Evolutionary conservation across 257 asterid genomes (phyloP), one percentile per base, ranked within the genome.

Genomic region (Scutellaria barbata): DNA sequence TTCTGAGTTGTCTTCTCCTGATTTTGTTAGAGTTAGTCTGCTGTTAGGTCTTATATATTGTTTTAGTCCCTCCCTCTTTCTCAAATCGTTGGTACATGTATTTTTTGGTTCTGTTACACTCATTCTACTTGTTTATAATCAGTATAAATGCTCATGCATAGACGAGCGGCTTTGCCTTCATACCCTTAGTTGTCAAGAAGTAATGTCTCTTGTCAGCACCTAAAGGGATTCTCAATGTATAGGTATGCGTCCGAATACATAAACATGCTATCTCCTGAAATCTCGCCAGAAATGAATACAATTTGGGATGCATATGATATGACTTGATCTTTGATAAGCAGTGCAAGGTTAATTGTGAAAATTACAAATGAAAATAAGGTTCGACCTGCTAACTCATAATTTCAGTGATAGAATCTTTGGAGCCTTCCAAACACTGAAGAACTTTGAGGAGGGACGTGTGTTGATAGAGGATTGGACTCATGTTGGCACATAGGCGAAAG

Each of bases 1-100:
- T 53, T 18, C 16, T 20, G 25, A 66, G 62, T 54, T 61, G 45
- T 73, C 68, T 45, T 68, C 17, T 42, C 45, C 25, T 47, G 22
- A 57, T 47, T 50, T 45, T 37, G 33, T 57, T 73, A 58, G 63
- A 59, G 41, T 77, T 35, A 45, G 76, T 57, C 35, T 51, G 62
- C 69, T 42, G 45, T 63, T 22, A 41, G 22, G 37, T 67, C 48
- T n/a, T 13, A 1, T 64, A 25, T 22, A 10, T 16, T 54, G 16
- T 35, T 37, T 0, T 41, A 13, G 13, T 13, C 7, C 17, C 58
- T 43, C 20, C 3, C 3, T 37, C 39, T 52, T 9, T 20, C 18
- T 65, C n/a, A 16, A 22, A 48, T 16, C 5, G 9, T 62, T 22
- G 40, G 9, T 20, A 0, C 16, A 50, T 41, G 22, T 51, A 43